These are phyloP conservation scores for Seiridium cupressi DNA, from an alignment of 2,329 filamentous ascomycete species.

Conservation along the genomic window DNA sequence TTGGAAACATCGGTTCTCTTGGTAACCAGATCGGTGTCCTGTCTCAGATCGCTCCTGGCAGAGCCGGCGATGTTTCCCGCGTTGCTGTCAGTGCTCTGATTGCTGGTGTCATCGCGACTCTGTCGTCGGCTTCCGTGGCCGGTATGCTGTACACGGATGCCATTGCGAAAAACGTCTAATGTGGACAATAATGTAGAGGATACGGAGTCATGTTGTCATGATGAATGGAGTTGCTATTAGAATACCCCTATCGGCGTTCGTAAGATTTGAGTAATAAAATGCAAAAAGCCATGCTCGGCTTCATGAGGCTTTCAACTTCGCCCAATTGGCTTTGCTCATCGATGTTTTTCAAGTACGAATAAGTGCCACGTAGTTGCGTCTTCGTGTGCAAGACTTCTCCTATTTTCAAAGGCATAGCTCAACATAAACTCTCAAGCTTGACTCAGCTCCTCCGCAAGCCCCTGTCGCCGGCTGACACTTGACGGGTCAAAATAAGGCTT, in stretches of 20 bases:
- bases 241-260: background rate
- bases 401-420: background rate
- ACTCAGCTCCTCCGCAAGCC: background rate
- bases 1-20: conserved; percentile 83
- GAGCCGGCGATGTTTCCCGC: conserved; percentile 71
- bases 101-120: conserved; percentile 74
- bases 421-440: background rate
- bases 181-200: background rate
- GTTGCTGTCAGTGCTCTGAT: conserved; percentile 76
- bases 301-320: background rate
- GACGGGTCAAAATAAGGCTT: conserved; percentile 49
- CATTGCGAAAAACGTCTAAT: conserved; percentile 4
- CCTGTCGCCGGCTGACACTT: background rate
- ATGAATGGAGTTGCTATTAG: background rate
- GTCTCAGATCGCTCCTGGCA: conserved; percentile 72
- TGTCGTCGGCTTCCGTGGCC: conserved; percentile 76
- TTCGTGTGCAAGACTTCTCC: no score
- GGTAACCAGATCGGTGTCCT: conserved; percentile 90
- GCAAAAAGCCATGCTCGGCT: background rate
- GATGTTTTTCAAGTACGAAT: no score
- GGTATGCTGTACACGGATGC: conserved; percentile 66
- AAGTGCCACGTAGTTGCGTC: no score
- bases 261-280: background rate
- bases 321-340: no score
- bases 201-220: background rate